Conservation (phyloP, 768 basidiomycete species). For the Pisolithus marmoratus region DNA sequence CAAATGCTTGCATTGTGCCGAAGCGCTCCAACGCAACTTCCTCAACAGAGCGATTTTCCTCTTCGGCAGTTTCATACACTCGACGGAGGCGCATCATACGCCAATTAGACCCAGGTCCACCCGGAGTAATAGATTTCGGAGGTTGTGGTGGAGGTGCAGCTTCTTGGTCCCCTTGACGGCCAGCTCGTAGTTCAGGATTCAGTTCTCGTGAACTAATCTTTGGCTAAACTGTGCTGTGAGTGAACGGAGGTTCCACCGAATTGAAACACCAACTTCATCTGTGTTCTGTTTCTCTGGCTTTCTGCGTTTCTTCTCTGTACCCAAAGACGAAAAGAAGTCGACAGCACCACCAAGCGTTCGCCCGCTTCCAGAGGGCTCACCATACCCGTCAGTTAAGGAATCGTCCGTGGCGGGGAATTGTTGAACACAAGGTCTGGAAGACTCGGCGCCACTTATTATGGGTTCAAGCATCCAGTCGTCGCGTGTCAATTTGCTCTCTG, state of each 20-base stretch:
- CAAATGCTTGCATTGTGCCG: conserved; percentile 76
- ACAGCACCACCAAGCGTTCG: conserved; percentile 53
- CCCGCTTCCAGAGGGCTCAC: conserved; percentile 39
- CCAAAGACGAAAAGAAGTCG: conserved; percentile 89
- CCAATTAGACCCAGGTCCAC: conserved; percentile 93
- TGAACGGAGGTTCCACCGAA: not conserved
- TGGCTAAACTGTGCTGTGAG: conserved; percentile 36
- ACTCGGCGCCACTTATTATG: conserved; percentile 17
- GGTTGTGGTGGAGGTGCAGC: conserved; percentile 31
- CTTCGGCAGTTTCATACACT: conserved; percentile 85
- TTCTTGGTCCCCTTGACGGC: conserved; percentile 35
- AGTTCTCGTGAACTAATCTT: conserved; percentile 58
- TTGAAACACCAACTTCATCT: conserved; percentile 51
- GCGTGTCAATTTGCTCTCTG: conserved; percentile 52
- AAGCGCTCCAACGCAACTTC: conserved; percentile 87
- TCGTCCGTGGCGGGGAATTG: conserved; percentile 35
- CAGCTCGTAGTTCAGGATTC: conserved; percentile 50
- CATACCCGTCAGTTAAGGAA: conserved; percentile 61
- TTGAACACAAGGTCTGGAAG: conserved; percentile 27
- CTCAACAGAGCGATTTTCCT: conserved; percentile 67
- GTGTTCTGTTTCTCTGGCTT: conserved; percentile 56
- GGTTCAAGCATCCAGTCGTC: conserved; percentile 90
- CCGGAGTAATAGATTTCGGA: conserved; percentile 57
- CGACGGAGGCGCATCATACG: conserved; percentile 94
- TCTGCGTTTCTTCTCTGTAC: conserved; percentile 72